Evolutionary conservation across 2,329 filamentous ascomycete genomes (phyloP), one percentile per base, ranked within the genome.

Genomic region (Tolypocladium ovalisporum): DNA sequence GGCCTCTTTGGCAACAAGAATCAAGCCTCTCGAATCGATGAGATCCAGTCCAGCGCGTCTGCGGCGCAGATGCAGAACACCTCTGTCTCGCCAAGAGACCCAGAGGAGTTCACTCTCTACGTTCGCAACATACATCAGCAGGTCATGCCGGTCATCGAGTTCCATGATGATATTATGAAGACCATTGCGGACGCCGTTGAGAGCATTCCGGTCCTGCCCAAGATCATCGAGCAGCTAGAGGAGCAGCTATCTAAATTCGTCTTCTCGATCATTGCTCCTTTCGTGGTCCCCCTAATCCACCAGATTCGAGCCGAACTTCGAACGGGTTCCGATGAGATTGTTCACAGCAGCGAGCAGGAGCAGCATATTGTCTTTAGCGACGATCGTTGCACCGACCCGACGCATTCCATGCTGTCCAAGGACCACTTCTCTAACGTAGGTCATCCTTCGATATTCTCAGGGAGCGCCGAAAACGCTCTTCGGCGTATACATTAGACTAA

Each of bases 371-470:
- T 97, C 54, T 97, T 96, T 72, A 74, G 88, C 51, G 86, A 97
- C 62, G 87, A 95, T 67, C 61, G 81, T 55, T 88, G 77, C 61
- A 85, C 84, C 24, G 87, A 97, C 67, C 93, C 92, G 0, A 97
- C 92, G 1, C 92, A 97, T 75, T 95, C 90, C 24, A 96, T 96
- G 92, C 77, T 97, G 55, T 91, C 90, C 59, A 97, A 97, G 76
- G 92, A 97, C 66, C 92, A 97, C 73, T 97, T 97, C 71, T 89
- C 87, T 62, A 95, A 95, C 67, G 78, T 87, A 70, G 73, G 78
- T n/a, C n/a, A n/a, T n/a, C n/a, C 6, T 44, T 8, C 27, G 19
- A n/a, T 51, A 8, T 49, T 2, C 29, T 32, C 7, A 22, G 1
- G 22, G 17, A 8, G 7, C 27, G 1, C 13, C 29, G 17, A n/a